Evolutionary conservation across 768 basidiomycete species (phyloP).

Genomic region (Hygrocybe punicea): DNA sequence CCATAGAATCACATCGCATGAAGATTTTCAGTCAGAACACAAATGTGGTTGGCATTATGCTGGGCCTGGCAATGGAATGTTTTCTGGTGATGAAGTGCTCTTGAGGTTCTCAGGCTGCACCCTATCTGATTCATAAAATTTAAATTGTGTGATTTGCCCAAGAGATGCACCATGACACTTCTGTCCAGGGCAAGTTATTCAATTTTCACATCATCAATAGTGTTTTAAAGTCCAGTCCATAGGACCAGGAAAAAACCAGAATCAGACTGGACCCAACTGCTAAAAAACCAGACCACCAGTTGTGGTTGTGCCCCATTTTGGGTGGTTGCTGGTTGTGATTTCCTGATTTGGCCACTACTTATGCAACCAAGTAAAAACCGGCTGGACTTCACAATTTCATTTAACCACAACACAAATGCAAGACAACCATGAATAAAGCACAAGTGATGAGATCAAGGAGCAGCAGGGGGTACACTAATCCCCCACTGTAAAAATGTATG

Average conservation of each 20-base stretch:
- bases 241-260: neutral
- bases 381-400: no score
- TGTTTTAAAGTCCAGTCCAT: neutral
- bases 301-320: neutral
- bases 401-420: no score
- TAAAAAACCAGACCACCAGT: neutral
- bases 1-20: neutral
- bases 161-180: constrained; percentile 4
- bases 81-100: neutral
- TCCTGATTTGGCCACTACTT: no score
- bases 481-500: no score
- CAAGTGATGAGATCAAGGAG: no score
- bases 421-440: no score
- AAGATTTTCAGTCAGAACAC: neutral
- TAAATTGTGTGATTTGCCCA: constrained; percentile 2
- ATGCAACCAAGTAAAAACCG: no score
- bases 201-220: constrained; percentile 1
- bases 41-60: constrained; percentile 3
- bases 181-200: constrained; percentile 5
- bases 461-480: no score
- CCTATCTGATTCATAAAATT: neutral
- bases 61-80: constrained; percentile 7
- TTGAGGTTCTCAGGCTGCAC: neutral
- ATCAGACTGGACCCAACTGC: neutral
- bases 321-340: neutral